Evolutionary conservation across 1,139 yeast species (phyloP).

Genomic region (Zygoascus sp.): DNA sequence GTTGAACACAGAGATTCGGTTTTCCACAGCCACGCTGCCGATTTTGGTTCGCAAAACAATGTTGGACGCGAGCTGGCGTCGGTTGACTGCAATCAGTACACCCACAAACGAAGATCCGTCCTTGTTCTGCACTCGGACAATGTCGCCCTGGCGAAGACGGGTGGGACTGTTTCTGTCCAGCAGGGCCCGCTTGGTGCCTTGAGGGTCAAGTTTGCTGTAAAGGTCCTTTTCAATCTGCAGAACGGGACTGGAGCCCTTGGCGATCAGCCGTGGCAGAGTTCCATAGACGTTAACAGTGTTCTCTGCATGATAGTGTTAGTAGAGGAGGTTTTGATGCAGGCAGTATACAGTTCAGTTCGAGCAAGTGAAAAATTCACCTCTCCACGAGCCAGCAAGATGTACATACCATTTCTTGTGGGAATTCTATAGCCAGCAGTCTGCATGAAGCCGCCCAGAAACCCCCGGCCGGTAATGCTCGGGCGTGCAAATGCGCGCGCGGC

Average conservation of each 20-base stretch:
- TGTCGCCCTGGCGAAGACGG: slow-evolving; percentile 70
- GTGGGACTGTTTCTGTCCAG: slow-evolving; percentile 48
- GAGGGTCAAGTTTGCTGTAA: slow-evolving; percentile 59
- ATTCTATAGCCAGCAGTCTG: slow-evolving; percentile 5
- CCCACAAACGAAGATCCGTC: slow-evolving; percentile 72
- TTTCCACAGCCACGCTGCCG: slow-evolving; percentile 74
- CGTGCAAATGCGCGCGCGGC: not conserved
- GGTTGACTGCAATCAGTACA: slow-evolving; percentile 67
- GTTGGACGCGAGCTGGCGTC: slow-evolving; percentile 66
- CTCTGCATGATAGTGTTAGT: slow-evolving; percentile 8
- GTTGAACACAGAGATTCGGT: slow-evolving; percentile 70
- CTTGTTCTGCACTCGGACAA: slow-evolving; percentile 67
- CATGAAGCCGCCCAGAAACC: not conserved
- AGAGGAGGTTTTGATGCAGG: not conserved
- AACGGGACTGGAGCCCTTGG: slow-evolving; percentile 48
- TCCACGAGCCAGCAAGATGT: too few relatives aligned
- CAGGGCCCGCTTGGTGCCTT: slow-evolving; percentile 65
- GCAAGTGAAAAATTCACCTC: too few relatives aligned
- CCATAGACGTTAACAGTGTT: slow-evolving; percentile 35
- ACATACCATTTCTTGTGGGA: slow-evolving; percentile 9
- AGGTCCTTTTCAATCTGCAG: slow-evolving; percentile 48
- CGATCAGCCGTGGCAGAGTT: slow-evolving; percentile 32
- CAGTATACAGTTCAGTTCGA: not conserved
- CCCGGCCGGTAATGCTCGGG: not conserved
- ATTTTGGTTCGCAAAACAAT: slow-evolving; percentile 74